Evolutionary conservation across 2,329 filamentous ascomycete species (phyloP).

Genomic region (Monascus ruber): DNA sequence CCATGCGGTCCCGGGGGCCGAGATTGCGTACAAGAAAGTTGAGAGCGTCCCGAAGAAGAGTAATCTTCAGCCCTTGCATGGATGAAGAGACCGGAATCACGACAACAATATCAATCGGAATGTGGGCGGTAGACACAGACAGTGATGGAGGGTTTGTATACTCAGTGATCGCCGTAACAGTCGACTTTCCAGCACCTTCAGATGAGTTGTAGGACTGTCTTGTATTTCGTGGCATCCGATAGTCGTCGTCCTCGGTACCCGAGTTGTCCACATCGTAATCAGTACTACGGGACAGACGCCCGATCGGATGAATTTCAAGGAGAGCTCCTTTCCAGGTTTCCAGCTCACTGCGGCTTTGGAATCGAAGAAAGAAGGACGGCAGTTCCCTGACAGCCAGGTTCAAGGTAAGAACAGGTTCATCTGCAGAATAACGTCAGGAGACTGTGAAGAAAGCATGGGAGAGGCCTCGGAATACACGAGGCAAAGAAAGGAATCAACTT

Average conservation of each 20-base stretch:
- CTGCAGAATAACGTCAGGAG: constrained; percentile 20
- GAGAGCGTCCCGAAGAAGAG: constrained; percentile 78
- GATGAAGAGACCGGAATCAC: constrained; percentile 96
- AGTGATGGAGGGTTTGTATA: constrained; percentile 60
- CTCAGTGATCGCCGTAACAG: constrained; percentile 79
- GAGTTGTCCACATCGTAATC: constrained; percentile 73
- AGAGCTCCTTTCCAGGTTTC: constrained; percentile 86
- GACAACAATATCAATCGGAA: constrained; percentile 89
- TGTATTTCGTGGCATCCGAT: constrained; percentile 48
- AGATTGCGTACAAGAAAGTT: constrained; percentile 84
- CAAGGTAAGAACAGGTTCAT: constrained; percentile 77
- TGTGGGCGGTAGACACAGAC: constrained; percentile 64
- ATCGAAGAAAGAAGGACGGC: constrained; percentile 86
- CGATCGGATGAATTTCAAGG: constrained; percentile 66
- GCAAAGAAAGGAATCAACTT: background rate
- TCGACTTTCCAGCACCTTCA: constrained; percentile 71
- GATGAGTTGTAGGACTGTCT: constrained; percentile 75
- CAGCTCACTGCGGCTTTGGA: constrained; percentile 65
- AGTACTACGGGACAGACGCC: constrained; percentile 50
- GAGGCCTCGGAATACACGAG: background rate
- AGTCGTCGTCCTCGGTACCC: constrained; percentile 81
- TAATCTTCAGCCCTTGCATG: constrained; percentile 99
- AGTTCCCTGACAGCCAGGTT: constrained; percentile 85
- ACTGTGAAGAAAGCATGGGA: background rate
- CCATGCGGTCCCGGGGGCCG: constrained; percentile 91